Base-by-base conservation (phyloP, 192 early-diverging fungal genomes). In the Tieghemiomyces parasiticus region DNA sequence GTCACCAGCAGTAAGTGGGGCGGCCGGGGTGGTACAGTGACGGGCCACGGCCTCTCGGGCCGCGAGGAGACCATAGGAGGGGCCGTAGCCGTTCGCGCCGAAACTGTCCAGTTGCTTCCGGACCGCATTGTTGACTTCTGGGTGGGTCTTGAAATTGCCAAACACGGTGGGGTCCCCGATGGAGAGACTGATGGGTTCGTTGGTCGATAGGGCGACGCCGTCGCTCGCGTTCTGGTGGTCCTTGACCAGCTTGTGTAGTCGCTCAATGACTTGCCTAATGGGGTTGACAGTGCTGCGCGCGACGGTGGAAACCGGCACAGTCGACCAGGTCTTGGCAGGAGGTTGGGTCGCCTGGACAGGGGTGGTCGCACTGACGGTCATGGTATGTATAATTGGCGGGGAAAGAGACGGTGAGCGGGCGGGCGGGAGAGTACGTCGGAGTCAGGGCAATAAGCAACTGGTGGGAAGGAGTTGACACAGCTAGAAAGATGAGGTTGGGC, bases 81-180 rank as follows among this genome's bases (percentile, higher is more conserved):
- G 85, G 31, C 77, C 76, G 65, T 94, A 94, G 33, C 91, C 91
- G 60, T 94, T 94, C 58, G 79, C 78, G 63, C 81, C 78, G 72
- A 74, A 87, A n/a, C 75, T 77, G 33, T 81, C 58, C 33, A 88
- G 64, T 26, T 85, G 75, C 42, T 78, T 73, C 25, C 78, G 71
- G 31, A 94, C 80, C n/a, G 87, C 81, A 19, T 90, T 80, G 60
- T 82, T 82, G 46, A 72, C 73, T 31, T 65, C 77, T 10, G 79
- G 65, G 65, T 85, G 77, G 26, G 85, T 74, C 64, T 91, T 88
- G 71, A 94, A 86, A 75, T 94, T 94, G 34, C 91, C 91, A 79
- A 88, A 90, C 38, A 83, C 75, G 4, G 91, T 91, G 16, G 91
- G 91, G 68, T 94, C 91, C 51, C 90, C 83, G 67, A 77, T 13